Evolutionary conservation across 495 filamentous ascomycete species (phyloP), one percentile per base, ranked within the genome.

Genomic region (Staphylotrichum tortipilum): DNA sequence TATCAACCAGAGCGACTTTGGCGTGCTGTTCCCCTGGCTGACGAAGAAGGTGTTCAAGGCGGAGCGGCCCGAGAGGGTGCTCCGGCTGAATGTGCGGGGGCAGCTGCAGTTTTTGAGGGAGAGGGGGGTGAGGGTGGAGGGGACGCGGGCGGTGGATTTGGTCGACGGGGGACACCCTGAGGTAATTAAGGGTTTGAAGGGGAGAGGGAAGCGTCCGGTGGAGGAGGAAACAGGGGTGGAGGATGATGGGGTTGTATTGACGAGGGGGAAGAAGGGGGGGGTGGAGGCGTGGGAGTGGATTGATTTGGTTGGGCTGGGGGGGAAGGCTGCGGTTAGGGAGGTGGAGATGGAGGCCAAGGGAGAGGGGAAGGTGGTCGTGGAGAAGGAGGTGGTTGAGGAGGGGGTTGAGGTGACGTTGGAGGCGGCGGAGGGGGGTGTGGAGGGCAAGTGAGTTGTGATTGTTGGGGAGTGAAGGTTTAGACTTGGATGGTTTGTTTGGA

Each of bases 1-100:
- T 61, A 69, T 89, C 19, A 80, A 68, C 30, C 86, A 89, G 66
- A 81, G 76, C 14, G 86, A 90, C 56, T 90, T 89, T 60, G 86
- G 81, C n/a, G 60, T 88, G 10, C 63, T 91, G 17, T 89, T 89
- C 59, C 84, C 87, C 0, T 78, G 77, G 67, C 55, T 84, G 18
- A 81, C 79, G 19, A 74, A 71, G 42, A 68, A 68, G 43, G 67
- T 81, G 7, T 78, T 83, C 54, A 72, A 73, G 4, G 74, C 74
- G 2, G 77, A 81, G 50, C 73, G 80, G 42, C 84, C 84, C 0
- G 80, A 81, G 54, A 65, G 79, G 2, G 74, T 78, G 1, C 58
- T 89, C 33, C 66, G 75, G 38, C 63, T 89, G 18, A 89, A 89
- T 49, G 63, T 73, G 4, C 61, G 84, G 3, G 84, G 84, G 4